Conservation (phyloP, 257 asterid genomes). For the Jasminum sambac region DNA sequence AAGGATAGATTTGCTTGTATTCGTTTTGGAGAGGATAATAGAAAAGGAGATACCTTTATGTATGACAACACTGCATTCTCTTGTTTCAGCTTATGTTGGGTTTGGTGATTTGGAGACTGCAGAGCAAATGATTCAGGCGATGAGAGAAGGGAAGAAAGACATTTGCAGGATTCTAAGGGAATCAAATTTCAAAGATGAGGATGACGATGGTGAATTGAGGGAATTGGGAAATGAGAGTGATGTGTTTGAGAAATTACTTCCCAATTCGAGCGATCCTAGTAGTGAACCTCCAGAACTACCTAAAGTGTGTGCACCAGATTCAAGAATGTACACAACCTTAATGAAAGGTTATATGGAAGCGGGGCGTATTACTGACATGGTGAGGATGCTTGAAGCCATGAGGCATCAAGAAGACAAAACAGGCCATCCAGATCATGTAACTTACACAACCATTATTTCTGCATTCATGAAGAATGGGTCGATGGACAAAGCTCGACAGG, state of each 20-base stretch:
- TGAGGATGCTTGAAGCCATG: slow-evolving; percentile 96
- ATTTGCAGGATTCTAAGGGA: slow-evolving; percentile 75
- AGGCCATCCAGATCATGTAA: slow-evolving; percentile 87
- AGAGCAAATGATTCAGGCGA: slow-evolving; percentile 69
- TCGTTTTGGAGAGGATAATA: slow-evolving; percentile 75
- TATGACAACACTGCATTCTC: slow-evolving; percentile 81
- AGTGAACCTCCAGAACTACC: slow-evolving; percentile 62
- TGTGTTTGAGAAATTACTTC: slow-evolving; percentile 58
- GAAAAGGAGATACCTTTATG: slow-evolving; percentile 55
- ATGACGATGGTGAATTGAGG: slow-evolving; percentile 15
- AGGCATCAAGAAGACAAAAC: slow-evolving; percentile 58
- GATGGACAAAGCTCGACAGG: slow-evolving; percentile 76
- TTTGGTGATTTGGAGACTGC: slow-evolving; percentile 82
- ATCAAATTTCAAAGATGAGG: slow-evolving; percentile 26
- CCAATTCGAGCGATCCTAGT: slow-evolving; percentile 43
- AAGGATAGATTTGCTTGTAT: slow-evolving; percentile 80
- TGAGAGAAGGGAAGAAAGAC: slow-evolving; percentile 85
- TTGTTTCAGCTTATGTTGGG: slow-evolving; percentile 96
- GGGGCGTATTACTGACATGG: slow-evolving; percentile 74
- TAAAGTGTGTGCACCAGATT: slow-evolving; percentile 51
- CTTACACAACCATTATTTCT: slow-evolving; percentile 85
- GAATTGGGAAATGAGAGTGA: slow-evolving; percentile 11
- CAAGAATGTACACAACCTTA: slow-evolving; percentile 85
- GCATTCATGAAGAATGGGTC: slow-evolving; percentile 75
- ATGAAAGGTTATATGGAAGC: slow-evolving; percentile 95